phyloP scores from a whole-genome alignment of 768 basidiomycete species.

The Auricularia sp. region DNA sequence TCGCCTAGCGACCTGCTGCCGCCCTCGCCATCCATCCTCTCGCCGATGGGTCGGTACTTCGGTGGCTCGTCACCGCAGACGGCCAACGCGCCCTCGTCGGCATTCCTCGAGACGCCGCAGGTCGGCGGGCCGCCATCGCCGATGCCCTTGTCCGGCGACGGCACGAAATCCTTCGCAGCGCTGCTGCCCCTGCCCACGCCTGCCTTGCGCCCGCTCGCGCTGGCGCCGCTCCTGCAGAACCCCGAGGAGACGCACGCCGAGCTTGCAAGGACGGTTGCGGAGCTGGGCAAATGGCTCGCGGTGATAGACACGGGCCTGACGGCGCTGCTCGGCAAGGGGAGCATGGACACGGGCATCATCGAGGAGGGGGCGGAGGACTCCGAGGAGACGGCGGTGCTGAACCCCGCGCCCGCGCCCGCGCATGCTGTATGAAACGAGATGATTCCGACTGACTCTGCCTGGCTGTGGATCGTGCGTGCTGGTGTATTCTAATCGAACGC shows the following conservation, averaged over 20 bases:
- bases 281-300: constrained; percentile 67
- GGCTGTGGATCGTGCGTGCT: no score
- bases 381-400: background rate
- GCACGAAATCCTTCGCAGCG: background rate
- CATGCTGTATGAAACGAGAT: no score
- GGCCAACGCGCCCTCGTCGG: background rate
- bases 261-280: constrained; percentile 62
- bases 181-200: constrained; percentile 11
- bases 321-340: constrained; percentile 45
- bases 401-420: no score
- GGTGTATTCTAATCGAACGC: no score
- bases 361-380: background rate
- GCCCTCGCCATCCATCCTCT: constrained; percentile 52
- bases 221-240: constrained; percentile 42
- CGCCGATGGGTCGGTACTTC: constrained; percentile 29
- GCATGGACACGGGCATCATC: background rate
- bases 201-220: constrained; percentile 57
- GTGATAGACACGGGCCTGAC: constrained; percentile 64
- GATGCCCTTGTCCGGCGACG: background rate
- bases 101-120: background rate
- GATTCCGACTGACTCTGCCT: no score
- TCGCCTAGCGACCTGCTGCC: constrained; percentile 48
- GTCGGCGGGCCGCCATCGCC: background rate
- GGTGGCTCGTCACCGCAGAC: constrained; percentile 6
- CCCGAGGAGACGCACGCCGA: constrained; percentile 55